A percentile compares a stretch with the other conserved stretches of the same genome.
Evolutionary conservation across 2,329 filamentous ascomycete genomes (phyloP).

Genomic region (Paecilomyces variotii): DNA sequence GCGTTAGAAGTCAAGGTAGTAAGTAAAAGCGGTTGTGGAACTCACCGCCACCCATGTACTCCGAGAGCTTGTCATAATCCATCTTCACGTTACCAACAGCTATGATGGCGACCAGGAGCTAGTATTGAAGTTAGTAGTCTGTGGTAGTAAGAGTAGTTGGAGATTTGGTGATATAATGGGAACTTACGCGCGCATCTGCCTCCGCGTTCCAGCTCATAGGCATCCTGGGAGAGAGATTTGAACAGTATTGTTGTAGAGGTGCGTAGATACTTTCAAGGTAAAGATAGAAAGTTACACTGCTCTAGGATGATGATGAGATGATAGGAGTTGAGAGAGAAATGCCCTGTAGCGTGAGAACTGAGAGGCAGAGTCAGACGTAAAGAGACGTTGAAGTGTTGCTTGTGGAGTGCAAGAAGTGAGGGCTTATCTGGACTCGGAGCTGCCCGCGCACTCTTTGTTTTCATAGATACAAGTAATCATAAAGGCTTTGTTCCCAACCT

Average conservation of each 20-base stretch:
- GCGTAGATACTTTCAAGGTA: no score
- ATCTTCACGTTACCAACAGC: not conserved
- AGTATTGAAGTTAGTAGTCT: not conserved
- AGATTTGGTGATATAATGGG: no score
- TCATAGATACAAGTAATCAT: not conserved
- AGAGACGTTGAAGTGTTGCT: not conserved
- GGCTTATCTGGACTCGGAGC: not conserved
- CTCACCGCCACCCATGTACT: slow-evolving; percentile 7
- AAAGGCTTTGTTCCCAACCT: not conserved
- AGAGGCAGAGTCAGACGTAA: not conserved
- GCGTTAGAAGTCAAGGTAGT: not conserved
- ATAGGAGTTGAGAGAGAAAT: no score
- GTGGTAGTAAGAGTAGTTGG: no score
- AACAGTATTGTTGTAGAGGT: not conserved
- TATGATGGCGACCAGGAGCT: not conserved
- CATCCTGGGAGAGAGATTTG: not conserved
- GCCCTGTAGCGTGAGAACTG: no score
- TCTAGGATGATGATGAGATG: not conserved
- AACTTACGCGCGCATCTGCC: not conserved
- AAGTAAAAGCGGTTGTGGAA: not conserved
- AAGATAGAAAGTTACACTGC: not conserved
- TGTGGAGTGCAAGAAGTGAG: not conserved
- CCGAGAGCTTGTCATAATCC: slow-evolving; percentile 2
- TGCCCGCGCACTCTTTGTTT: no score
- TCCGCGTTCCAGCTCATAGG: not conserved